phyloP scores from a whole-genome alignment of 2,329 filamentous ascomycete species.

The Monilinia aucupariae region DNA sequence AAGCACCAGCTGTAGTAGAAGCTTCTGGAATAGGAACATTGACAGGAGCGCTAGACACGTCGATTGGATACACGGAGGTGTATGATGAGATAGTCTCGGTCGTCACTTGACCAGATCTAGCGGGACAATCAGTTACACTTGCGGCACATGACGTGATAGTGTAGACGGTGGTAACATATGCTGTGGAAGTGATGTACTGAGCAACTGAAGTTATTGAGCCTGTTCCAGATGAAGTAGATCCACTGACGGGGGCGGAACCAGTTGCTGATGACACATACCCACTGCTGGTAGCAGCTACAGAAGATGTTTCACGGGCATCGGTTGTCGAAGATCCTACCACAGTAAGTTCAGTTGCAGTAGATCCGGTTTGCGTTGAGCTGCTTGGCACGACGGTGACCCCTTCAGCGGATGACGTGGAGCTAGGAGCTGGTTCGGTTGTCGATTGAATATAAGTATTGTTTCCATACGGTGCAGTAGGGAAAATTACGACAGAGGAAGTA shows the following conservation, averaged over 20 bases:
- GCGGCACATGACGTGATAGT: conserved; percentile 48
- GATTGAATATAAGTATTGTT: conserved; percentile 9
- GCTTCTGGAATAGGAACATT: not conserved
- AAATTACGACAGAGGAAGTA: not conserved
- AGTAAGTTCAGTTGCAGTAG: not conserved
- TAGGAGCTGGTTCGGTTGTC: not conserved
- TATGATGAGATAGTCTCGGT: conserved; percentile 38
- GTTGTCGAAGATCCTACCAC: not conserved
- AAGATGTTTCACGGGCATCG: not conserved
- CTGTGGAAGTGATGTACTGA: conserved; percentile 15
- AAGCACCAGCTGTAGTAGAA: not conserved
- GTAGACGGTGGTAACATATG: conserved; percentile 45
- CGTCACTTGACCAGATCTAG: conserved; percentile 26
- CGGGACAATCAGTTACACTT: conserved; percentile 48
- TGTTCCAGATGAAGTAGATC: not conserved
- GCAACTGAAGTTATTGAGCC: not conserved
- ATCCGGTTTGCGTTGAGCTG: not conserved
- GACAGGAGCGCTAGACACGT: conserved; percentile 6
- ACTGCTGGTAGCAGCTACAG: not conserved
- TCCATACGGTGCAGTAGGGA: conserved; percentile 8
- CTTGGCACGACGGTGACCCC: not conserved
- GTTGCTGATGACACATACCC: not conserved
- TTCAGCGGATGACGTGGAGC: conserved; percentile 1
- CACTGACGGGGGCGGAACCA: not conserved
- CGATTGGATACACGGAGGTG: conserved; percentile 37